These are phyloP conservation scores for Glutinoglossum americanum DNA, from an alignment of 495 filamentous ascomycete genomes.

Conservation along the genomic window DNA sequence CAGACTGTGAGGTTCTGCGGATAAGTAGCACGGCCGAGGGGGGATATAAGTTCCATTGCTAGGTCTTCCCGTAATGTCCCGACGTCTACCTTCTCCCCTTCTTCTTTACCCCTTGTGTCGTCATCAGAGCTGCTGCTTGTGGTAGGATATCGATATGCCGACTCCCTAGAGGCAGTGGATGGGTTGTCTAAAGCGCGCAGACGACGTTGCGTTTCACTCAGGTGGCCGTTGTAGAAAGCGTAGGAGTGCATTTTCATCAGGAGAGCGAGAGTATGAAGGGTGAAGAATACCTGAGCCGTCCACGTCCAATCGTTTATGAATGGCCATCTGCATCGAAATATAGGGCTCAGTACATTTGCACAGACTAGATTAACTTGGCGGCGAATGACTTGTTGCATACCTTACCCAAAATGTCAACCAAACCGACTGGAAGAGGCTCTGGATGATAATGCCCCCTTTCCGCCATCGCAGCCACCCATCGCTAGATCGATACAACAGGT, in stretches of 20 bases:
- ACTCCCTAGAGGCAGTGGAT: slow-evolving; percentile 39
- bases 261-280: slow-evolving; percentile 70
- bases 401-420: slow-evolving; percentile 76
- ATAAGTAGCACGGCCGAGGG: slow-evolving; percentile 74
- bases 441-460: slow-evolving; percentile 51
- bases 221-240: slow-evolving; percentile 91
- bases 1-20: slow-evolving; percentile 61
- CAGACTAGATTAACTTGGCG: neutral
- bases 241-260: slow-evolving; percentile 99
- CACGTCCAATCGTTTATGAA: slow-evolving; percentile 79
- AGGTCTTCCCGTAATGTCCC: slow-evolving; percentile 60
- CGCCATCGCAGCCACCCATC: slow-evolving; percentile 45
- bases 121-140: slow-evolving; percentile 16
- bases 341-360: neutral
- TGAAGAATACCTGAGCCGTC: slow-evolving; percentile 90
- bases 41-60: slow-evolving; percentile 74
- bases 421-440: slow-evolving; percentile 55
- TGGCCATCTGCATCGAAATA: slow-evolving; percentile 36
- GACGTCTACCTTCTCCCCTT: slow-evolving; percentile 7
- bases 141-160: slow-evolving; percentile 58
- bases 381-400: slow-evolving; percentile 19
- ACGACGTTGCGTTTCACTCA: slow-evolving; percentile 65
- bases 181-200: slow-evolving; percentile 62
- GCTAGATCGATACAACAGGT: slow-evolving; percentile 36
- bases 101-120: slow-evolving; percentile 22